Evolutionary conservation across 2,329 filamentous ascomycete genomes (phyloP).

Genomic region (Talaromyces sp.): DNA sequence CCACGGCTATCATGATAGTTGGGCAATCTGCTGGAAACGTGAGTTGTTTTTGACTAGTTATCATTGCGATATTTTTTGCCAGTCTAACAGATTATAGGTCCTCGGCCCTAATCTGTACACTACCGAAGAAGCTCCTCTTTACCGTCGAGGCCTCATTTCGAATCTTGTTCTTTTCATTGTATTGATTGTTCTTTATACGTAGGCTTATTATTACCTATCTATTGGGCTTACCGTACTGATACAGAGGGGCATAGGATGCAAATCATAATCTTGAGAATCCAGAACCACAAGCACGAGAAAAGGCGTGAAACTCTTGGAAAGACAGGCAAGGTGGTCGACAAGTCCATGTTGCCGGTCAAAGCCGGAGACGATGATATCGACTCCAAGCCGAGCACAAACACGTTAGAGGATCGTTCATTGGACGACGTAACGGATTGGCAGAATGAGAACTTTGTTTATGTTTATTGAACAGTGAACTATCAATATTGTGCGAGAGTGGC

Average conservation of each 20-base stretch:
- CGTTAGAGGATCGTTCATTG: constrained; percentile 45
- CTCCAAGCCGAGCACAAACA: constrained; percentile 16
- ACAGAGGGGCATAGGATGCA: constrained; percentile 20
- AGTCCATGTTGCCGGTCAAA: constrained; percentile 48
- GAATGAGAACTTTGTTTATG: constrained; percentile 61
- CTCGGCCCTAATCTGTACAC: constrained; percentile 61
- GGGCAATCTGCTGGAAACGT: constrained; percentile 60
- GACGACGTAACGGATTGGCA: constrained; percentile 55
- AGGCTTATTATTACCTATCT: constrained; percentile 12
- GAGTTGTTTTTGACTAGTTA: constrained; percentile 3
- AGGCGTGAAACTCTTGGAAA: constrained; percentile 55
- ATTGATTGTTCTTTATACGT: constrained; percentile 49
- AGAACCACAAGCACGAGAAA: constrained; percentile 52
- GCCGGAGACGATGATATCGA: constrained; percentile 21
- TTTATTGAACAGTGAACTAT: constrained; percentile 34
- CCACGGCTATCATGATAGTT: constrained; percentile 59
- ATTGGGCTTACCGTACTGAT: neutral
- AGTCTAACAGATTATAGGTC: constrained; percentile 31
- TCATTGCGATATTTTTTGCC: neutral
- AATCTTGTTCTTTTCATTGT: constrained; percentile 58
- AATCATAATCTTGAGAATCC: constrained; percentile 43
- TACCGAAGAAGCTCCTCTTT: constrained; percentile 53
- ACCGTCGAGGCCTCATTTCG: constrained; percentile 52
- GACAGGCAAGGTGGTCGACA: constrained; percentile 51
- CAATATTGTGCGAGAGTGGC: neutral